Percentiles rank a stretch among this genome's conserved stretches.
Conservation (phyloP, 2,329 filamentous ascomycete species). For the Fusarium anthophilum region DNA sequence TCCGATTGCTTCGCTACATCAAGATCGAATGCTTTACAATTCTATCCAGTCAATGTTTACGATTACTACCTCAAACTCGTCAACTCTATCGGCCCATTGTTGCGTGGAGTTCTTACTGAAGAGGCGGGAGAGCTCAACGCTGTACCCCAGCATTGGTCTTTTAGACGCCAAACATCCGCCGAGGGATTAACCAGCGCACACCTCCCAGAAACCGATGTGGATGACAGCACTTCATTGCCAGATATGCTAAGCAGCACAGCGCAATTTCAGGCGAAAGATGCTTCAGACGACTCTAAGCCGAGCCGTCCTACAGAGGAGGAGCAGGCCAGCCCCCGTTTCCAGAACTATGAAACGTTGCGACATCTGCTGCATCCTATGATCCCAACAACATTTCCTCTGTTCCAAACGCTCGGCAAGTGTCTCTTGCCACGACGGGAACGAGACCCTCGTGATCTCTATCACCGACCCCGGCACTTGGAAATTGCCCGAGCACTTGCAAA, state of each 20-base stretch:
- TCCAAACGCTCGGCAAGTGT: slow-evolving; percentile 85
- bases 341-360: slow-evolving; percentile 82
- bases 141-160: slow-evolving; percentile 75
- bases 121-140: slow-evolving; percentile 78
- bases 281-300: slow-evolving; percentile 33
- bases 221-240: slow-evolving; percentile 44
- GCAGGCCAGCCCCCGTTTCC: slow-evolving; percentile 56
- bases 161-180: slow-evolving; percentile 45
- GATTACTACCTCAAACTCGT: slow-evolving; percentile 84
- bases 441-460: slow-evolving; percentile 65
- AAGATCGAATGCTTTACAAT: slow-evolving; percentile 70
- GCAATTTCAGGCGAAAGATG: slow-evolving; percentile 40
- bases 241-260: slow-evolving; percentile 45
- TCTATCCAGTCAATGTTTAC: slow-evolving; percentile 81
- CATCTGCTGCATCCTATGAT: slow-evolving; percentile 82
- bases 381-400: slow-evolving; percentile 82
- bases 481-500: slow-evolving; percentile 75
- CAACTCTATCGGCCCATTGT: slow-evolving; percentile 77
- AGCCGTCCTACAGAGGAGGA: slow-evolving; percentile 54
- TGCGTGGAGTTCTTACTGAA: slow-evolving; percentile 85
- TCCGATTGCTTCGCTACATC: slow-evolving; percentile 77
- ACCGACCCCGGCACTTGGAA: slow-evolving; percentile 62
- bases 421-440: slow-evolving; percentile 76
- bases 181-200: slow-evolving; percentile 32
- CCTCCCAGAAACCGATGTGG: slow-evolving; percentile 40